phyloP scores from a whole-genome alignment of 768 basidiomycete species.

The Calocera viscosa region DNA sequence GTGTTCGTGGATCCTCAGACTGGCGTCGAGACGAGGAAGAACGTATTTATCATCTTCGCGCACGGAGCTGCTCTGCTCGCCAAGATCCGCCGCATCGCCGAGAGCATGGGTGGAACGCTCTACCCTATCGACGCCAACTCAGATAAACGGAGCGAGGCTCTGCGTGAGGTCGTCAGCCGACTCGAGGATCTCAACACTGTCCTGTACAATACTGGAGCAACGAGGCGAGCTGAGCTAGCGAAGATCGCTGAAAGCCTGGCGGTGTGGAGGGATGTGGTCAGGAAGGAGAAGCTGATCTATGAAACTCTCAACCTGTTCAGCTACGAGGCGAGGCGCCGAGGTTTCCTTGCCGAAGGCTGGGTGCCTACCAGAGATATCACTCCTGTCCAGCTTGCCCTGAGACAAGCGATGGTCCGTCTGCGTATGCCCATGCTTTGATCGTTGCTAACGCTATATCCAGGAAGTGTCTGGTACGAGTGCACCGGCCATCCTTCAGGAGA shows the following conservation, averaged over 20 bases:
- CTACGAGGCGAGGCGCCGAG: constrained; percentile 87
- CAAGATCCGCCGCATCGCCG: constrained; percentile 96
- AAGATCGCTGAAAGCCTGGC: constrained; percentile 73
- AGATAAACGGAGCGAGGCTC: constrained; percentile 80
- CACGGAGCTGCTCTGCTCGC: constrained; percentile 84
- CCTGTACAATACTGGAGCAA: constrained; percentile 77
- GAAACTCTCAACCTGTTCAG: constrained; percentile 92
- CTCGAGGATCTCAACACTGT: constrained; percentile 86
- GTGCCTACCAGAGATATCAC: constrained; percentile 86
- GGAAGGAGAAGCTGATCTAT: constrained; percentile 91
- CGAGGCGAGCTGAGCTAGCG: constrained; percentile 66
- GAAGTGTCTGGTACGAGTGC: constrained; percentile 89
- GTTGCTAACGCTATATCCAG: constrained; percentile 19
- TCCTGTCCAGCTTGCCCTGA: constrained; percentile 70
- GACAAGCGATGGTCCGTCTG: constrained; percentile 62
- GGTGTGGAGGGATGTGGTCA: constrained; percentile 87
- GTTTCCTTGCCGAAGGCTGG: constrained; percentile 95
- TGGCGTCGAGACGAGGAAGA: constrained; percentile 78
- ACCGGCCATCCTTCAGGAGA: constrained; percentile 82
- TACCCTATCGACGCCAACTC: constrained; percentile 93
- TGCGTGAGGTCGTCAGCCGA: constrained; percentile 75
- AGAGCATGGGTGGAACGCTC: constrained; percentile 96
- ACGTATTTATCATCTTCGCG: constrained; percentile 99
- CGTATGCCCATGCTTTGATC: not conserved
- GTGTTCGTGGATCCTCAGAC: constrained; percentile 82